A percentile compares a stretch with the other conserved stretches of the same genome.
phyloP scores from a whole-genome alignment of 768 basidiomycete genomes.

The Termitomyces sp. region DNA sequence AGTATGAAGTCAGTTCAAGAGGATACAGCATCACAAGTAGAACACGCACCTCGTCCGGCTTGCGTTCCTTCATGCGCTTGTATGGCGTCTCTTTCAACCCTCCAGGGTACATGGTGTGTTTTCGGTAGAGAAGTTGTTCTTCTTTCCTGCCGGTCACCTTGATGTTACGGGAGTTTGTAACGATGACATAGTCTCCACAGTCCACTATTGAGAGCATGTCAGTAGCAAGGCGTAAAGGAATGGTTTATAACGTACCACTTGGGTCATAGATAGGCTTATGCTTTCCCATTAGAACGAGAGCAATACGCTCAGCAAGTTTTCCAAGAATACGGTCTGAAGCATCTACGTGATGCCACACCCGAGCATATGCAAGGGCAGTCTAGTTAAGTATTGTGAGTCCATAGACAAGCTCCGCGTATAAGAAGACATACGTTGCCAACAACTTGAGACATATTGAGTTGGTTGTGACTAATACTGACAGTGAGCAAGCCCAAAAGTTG shows the following conservation, averaged over 20 bases:
- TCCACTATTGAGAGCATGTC: slow-evolving; percentile 55
- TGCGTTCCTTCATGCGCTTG: slow-evolving; percentile 74
- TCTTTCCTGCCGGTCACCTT: slow-evolving; percentile 88
- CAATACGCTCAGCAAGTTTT: slow-evolving; percentile 91
- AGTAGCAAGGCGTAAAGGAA: background rate
- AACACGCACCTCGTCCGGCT: slow-evolving; percentile 81
- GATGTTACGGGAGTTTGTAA: slow-evolving; percentile 83
- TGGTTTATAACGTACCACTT: slow-evolving; percentile 50
- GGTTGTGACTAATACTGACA: background rate
- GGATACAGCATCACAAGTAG: background rate
- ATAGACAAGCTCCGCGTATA: background rate
- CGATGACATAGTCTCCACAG: slow-evolving; percentile 96
- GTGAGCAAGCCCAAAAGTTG: background rate
- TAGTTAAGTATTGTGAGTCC: slow-evolving; percentile 27
- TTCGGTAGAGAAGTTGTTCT: slow-evolving; percentile 81
- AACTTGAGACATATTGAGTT: slow-evolving; percentile 65
- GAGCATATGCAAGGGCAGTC: slow-evolving; percentile 95
- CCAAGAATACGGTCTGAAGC: slow-evolving; percentile 90
- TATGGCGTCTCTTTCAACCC: slow-evolving; percentile 92
- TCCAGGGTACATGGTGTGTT: slow-evolving; percentile 91
- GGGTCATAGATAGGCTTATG: slow-evolving; percentile 98
- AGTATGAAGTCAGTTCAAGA: background rate
- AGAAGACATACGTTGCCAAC: slow-evolving; percentile 68
- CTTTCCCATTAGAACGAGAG: slow-evolving; percentile 96
- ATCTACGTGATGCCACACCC: slow-evolving; percentile 95